Conservation (phyloP, 2,329 filamentous ascomycete genomes). For the Colletotrichum musicola region DNA sequence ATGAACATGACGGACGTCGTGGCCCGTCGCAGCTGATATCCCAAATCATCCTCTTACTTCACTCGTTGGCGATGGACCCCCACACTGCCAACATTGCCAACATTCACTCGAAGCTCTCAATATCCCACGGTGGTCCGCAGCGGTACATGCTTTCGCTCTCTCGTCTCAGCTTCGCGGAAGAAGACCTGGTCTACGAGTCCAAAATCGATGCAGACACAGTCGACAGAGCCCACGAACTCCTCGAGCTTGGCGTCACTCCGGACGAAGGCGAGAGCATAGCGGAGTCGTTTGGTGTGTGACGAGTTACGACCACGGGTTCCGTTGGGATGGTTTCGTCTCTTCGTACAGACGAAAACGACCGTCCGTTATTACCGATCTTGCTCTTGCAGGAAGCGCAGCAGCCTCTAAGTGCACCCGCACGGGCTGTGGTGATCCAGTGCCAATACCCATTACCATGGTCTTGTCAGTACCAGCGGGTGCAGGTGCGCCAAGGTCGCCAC, state of each 20-base stretch:
- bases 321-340: not conserved
- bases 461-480: constrained; percentile 25
- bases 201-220: constrained; percentile 83
- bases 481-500: constrained; percentile 13
- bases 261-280: constrained; percentile 68
- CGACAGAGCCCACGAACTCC: constrained; percentile 83
- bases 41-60: constrained; percentile 62
- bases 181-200: constrained; percentile 81
- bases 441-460: constrained; percentile 11
- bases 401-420: not conserved
- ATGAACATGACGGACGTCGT: constrained; percentile 29
- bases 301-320: too few relatives aligned
- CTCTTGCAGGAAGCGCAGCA: not conserved
- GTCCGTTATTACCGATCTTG: not conserved
- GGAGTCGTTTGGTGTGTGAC: constrained; percentile 55
- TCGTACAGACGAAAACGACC: constrained; percentile 13
- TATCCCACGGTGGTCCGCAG: constrained; percentile 79
- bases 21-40: constrained; percentile 61
- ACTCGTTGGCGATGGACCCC: constrained; percentile 64
- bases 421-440: not conserved
- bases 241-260: constrained; percentile 85
- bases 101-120: constrained; percentile 77
- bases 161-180: constrained; percentile 84
- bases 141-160: constrained; percentile 87
- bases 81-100: constrained; percentile 63